A percentile compares a stretch with the other conserved stretches of the same genome.
Conservation (phyloP, 805 yeast genomes). For the Yueomyces sp. region DNA sequence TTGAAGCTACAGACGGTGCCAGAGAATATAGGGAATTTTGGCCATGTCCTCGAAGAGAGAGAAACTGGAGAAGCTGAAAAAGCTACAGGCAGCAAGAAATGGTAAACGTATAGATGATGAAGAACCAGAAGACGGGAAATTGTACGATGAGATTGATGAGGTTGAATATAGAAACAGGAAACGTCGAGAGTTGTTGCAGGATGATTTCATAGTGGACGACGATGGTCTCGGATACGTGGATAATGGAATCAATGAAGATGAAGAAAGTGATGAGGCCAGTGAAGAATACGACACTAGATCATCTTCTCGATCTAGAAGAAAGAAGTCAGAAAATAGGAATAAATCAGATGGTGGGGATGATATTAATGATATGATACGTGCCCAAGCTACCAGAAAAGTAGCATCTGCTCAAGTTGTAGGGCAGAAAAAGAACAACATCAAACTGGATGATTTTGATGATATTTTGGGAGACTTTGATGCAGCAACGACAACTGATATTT, state of each 20-base stretch:
- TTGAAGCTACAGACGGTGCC: no score
- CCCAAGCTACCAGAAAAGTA: slow-evolving; percentile 35
- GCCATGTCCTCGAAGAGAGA: slow-evolving; percentile 31
- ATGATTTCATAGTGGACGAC: slow-evolving; percentile 91
- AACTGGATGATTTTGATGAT: slow-evolving; percentile 51
- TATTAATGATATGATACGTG: slow-evolving; percentile 35
- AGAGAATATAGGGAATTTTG: no score
- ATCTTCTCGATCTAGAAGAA: slow-evolving; percentile 8
- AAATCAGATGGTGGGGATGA: slow-evolving; percentile 6
- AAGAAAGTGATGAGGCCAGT: slow-evolving; percentile 41
- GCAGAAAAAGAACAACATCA: slow-evolving; percentile 30
- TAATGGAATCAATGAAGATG: slow-evolving; percentile 78
- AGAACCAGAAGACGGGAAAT: slow-evolving; percentile 34
- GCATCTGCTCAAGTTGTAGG: slow-evolving; percentile 10
- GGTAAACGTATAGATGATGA: slow-evolving; percentile 10
- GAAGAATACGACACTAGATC: slow-evolving; percentile 11
- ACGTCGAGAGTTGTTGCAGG: slow-evolving; percentile 68
- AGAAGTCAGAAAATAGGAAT: slow-evolving; percentile 6
- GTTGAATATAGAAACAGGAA: slow-evolving; percentile 61
- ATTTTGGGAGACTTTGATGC: slow-evolving; percentile 40
- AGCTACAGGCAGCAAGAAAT: slow-evolving; percentile 44
- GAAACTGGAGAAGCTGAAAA: slow-evolving; percentile 31
- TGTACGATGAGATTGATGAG: slow-evolving; percentile 85
- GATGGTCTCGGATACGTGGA: slow-evolving; percentile 90
- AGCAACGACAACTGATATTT: background rate